Conservation (phyloP, 495 filamentous ascomycete species). For the Xylaria flabelliformis region DNA sequence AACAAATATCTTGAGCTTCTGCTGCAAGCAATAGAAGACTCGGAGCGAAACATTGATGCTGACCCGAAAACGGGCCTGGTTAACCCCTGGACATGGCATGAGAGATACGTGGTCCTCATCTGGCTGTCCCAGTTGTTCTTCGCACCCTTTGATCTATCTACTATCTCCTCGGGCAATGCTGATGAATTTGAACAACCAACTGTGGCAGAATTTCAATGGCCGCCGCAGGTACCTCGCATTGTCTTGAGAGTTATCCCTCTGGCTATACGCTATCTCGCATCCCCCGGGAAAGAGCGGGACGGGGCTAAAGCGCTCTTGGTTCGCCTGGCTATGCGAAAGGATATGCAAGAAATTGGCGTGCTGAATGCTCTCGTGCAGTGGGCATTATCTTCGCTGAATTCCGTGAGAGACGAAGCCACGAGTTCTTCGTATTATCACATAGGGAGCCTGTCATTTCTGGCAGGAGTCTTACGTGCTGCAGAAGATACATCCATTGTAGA, state of each 20-base stretch:
- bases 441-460: constrained; percentile 79
- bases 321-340: constrained; percentile 77
- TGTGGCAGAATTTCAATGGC: constrained; percentile 53
- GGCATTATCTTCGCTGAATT: constrained; percentile 65
- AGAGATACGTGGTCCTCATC: constrained; percentile 83
- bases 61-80: constrained; percentile 25
- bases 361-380: constrained; percentile 69
- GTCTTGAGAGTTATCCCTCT: constrained; percentile 71
- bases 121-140: constrained; percentile 94
- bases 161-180: constrained; percentile 70
- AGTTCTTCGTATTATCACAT: constrained; percentile 63
- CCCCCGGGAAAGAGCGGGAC: constrained; percentile 84
- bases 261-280: constrained; percentile 71
- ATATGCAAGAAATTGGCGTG: constrained; percentile 83
- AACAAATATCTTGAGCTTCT: constrained; percentile 81
- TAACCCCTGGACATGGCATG: constrained; percentile 73
- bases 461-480: constrained; percentile 66
- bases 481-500: constrained; percentile 60
- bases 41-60: constrained; percentile 38
- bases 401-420: constrained; percentile 33
- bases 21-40: constrained; percentile 67
- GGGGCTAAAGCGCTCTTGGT: constrained; percentile 83
- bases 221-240: constrained; percentile 68
- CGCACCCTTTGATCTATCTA: constrained; percentile 89
- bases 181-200: constrained; percentile 44